Evolutionary conservation across 108 stramenopile genomes (phyloP).

Genomic region (Skeletonema grethae): DNA sequence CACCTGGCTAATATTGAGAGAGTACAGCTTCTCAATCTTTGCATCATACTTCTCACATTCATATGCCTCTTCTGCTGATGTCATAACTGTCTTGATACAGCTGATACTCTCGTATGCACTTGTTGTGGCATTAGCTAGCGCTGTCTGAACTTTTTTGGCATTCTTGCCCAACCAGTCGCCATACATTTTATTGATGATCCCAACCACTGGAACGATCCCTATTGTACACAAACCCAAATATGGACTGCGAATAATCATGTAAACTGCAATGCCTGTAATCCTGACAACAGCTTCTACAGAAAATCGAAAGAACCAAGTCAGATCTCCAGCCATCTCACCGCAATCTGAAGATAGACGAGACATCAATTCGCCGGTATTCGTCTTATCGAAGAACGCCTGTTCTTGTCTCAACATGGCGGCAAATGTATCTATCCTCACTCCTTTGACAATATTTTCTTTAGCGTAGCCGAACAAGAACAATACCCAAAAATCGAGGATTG

Average conservation of each 20-base stretch:
- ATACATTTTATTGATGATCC: conserved; percentile 82
- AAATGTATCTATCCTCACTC: conserved; percentile 77
- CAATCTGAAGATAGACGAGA: conserved; percentile 88
- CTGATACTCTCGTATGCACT: conserved; percentile 84
- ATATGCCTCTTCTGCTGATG: conserved; percentile 75
- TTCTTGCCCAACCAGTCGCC: conserved; percentile 82
- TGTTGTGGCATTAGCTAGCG: conserved; percentile 81
- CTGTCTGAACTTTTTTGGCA: conserved; percentile 78
- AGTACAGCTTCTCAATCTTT: conserved; percentile 75
- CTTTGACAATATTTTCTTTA: conserved; percentile 82
- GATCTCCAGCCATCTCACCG: conserved; percentile 85
- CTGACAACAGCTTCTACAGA: conserved; percentile 85
- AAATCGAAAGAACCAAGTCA: conserved; percentile 93
- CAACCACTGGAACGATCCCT: conserved; percentile 81
- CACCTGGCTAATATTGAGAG: conserved; percentile 82
- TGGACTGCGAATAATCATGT: conserved; percentile 83
- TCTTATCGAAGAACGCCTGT: conserved; percentile 77
- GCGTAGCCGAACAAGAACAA: conserved; percentile 88
- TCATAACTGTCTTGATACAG: conserved; percentile 83
- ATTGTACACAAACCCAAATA: conserved; percentile 71
- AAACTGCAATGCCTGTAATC: conserved; percentile 77
- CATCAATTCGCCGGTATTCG: conserved; percentile 75
- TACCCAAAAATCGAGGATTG: conserved; percentile 89
- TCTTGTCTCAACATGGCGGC: conserved; percentile 74
- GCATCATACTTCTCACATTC: conserved; percentile 70